Evolutionary conservation across 2,329 filamentous ascomycete species (phyloP).

Genomic region (Colletotrichum filicis): DNA sequence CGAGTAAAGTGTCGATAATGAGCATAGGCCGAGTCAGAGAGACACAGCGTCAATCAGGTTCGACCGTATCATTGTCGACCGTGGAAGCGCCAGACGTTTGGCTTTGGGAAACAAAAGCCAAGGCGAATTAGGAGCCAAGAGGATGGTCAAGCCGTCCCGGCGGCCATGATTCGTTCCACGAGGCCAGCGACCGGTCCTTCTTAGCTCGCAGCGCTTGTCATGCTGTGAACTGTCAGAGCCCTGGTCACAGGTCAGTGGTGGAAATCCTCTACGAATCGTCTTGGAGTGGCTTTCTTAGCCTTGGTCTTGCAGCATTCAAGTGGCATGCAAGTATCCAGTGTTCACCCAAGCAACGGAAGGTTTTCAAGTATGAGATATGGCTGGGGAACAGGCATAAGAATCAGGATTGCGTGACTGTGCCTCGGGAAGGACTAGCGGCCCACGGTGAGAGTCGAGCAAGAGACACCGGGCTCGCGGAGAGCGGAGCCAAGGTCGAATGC

Average conservation of each 20-base stretch:
- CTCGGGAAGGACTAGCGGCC: conserved; percentile 3
- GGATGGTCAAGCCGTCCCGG: conserved; percentile 2
- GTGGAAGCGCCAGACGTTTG: neutral
- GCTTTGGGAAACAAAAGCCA: neutral
- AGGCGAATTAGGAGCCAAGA: conserved; percentile 7
- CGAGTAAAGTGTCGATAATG: conserved; percentile 4
- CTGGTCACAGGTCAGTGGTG: conserved; percentile 19
- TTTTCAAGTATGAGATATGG: neutral
- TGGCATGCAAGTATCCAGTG: conserved; percentile 22
- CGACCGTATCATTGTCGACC: conserved; percentile 13
- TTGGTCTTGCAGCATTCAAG: conserved; percentile 5
- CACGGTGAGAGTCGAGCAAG: conserved; percentile 18
- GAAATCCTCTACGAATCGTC: neutral
- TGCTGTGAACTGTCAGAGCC: conserved; percentile 25
- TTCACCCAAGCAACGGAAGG: neutral
- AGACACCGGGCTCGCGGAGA: neutral
- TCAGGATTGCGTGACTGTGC: neutral
- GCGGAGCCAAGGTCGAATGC: conserved; percentile 4
- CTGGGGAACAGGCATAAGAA: neutral
- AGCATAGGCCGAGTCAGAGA: conserved; percentile 11
- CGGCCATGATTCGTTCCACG: conserved; percentile 16
- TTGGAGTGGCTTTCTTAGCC: neutral
- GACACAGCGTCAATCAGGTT: conserved; percentile 16
- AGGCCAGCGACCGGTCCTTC: conserved; percentile 15
- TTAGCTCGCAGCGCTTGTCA: conserved; percentile 29